A percentile compares a stretch with the other conserved stretches of the same genome.
These are phyloP conservation scores for Collybiopsis luxurians DNA, from an alignment of 768 basidiomycete species.

Conservation along the genomic window DNA sequence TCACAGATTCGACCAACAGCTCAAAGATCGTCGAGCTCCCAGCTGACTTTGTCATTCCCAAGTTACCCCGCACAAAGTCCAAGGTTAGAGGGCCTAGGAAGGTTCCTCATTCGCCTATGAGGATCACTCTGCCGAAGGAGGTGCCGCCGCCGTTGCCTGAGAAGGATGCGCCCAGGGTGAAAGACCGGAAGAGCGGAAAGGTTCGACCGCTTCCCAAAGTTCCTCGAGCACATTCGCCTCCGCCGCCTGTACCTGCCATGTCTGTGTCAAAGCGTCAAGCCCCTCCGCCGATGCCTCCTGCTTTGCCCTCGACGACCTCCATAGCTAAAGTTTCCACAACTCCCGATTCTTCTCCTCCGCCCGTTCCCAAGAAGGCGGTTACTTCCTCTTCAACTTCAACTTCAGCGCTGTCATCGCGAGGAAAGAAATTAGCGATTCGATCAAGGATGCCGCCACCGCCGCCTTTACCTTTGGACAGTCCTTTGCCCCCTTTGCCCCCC, in stretches of 20 bases:
- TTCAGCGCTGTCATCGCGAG: background rate
- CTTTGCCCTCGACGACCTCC: background rate
- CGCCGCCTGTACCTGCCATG: background rate
- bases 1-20: background rate
- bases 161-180: background rate
- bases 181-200: background rate
- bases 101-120: background rate
- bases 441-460: constrained; percentile 1
- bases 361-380: too few species aligned
- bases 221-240: background rate
- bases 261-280: background rate
- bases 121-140: background rate
- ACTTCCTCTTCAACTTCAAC: background rate
- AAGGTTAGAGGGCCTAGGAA: background rate
- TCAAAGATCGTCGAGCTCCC: constrained; percentile 6
- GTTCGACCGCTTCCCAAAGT: constrained; percentile 4
- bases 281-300: background rate
- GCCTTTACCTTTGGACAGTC: constrained; percentile 8
- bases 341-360: too few species aligned
- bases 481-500: background rate
- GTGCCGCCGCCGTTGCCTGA: background rate
- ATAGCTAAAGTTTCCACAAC: too few species aligned
- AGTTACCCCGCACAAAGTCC: background rate
- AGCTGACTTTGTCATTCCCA: constrained; percentile 2
- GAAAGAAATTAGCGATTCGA: background rate